phyloP scores from a whole-genome alignment of 441 rosid species.

The Sinapis alba region DNA sequence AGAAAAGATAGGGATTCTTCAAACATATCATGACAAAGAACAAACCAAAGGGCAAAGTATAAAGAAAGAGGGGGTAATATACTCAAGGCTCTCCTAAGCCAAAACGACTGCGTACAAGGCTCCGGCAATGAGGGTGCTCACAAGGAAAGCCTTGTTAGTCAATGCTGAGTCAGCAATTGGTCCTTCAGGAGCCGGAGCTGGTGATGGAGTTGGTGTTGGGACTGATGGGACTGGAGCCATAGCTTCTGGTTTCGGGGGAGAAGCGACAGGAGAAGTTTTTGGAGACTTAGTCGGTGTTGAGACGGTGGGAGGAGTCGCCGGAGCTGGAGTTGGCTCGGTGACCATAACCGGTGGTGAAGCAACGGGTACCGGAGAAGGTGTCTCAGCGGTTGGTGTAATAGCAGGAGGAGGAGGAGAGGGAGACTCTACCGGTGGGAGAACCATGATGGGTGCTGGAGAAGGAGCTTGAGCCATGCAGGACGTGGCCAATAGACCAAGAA shows the following conservation, averaged over 20 bases:
- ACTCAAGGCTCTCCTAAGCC: slow-evolving; percentile 47
- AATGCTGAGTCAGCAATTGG: slow-evolving; percentile 24
- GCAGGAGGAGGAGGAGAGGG: slow-evolving; percentile 13
- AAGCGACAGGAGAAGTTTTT: slow-evolving; percentile 28
- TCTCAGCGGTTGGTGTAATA: slow-evolving; percentile 21
- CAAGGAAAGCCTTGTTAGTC: slow-evolving; percentile 50
- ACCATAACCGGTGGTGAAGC: slow-evolving; percentile 33
- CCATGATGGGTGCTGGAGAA: slow-evolving; percentile 37
- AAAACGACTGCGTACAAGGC: slow-evolving; percentile 59
- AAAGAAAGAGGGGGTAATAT: neutral
- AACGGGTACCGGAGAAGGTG: slow-evolving; percentile 19
- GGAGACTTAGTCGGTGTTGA: slow-evolving; percentile 36
- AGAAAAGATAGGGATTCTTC: slow-evolving; percentile 18
- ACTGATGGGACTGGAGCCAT: slow-evolving; percentile 37
- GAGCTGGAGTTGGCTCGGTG: slow-evolving; percentile 39
- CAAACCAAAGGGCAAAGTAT: neutral
- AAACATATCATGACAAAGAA: slow-evolving; percentile 18
- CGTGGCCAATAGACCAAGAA: slow-evolving; percentile 51
- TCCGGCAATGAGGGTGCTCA: slow-evolving; percentile 57
- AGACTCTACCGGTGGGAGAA: slow-evolving; percentile 33
- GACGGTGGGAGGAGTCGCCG: slow-evolving; percentile 31
- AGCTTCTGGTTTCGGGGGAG: slow-evolving; percentile 46
- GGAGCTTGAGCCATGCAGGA: slow-evolving; percentile 80
- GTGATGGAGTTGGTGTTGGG: slow-evolving; percentile 10
- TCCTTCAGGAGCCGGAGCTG: slow-evolving; percentile 13